These are phyloP conservation scores for Elymus sibiricus DNA, from an alignment of 176 grass and related monocot genomes.

Conservation along the genomic window DNA sequence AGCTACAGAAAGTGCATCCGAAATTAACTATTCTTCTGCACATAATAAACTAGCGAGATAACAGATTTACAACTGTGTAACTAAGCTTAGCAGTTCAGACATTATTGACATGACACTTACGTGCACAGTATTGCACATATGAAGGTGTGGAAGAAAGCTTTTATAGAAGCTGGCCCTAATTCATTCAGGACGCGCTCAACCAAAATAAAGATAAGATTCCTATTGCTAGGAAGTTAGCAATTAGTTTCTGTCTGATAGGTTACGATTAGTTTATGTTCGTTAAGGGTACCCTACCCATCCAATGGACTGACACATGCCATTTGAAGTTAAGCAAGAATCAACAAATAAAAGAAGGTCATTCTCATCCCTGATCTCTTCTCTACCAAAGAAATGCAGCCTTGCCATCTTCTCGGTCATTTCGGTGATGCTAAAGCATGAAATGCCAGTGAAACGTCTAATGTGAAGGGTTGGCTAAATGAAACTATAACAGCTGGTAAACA, in stretches of 20 bases:
- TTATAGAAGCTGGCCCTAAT: neutral
- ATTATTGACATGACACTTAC: neutral
- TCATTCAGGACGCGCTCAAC: neutral
- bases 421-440: neutral
- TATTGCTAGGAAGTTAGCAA: neutral
- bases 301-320: neutral
- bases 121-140: neutral
- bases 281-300: neutral
- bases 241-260: neutral
- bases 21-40: neutral
- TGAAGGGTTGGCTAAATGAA: neutral
- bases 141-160: neutral
- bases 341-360: neutral
- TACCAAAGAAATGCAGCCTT: neutral
- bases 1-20: neutral
- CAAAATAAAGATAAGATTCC: neutral
- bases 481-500: neutral
- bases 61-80: conserved; percentile 6
- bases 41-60: neutral
- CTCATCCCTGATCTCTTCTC: neutral
- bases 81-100: conserved; percentile 1
- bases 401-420: neutral
- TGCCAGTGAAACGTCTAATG: conserved; percentile 6
- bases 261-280: neutral
- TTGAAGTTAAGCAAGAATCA: neutral